Evolutionary conservation across 2,329 filamentous ascomycete genomes (phyloP).

Genomic region (Trichoderma atrobrunneum): DNA sequence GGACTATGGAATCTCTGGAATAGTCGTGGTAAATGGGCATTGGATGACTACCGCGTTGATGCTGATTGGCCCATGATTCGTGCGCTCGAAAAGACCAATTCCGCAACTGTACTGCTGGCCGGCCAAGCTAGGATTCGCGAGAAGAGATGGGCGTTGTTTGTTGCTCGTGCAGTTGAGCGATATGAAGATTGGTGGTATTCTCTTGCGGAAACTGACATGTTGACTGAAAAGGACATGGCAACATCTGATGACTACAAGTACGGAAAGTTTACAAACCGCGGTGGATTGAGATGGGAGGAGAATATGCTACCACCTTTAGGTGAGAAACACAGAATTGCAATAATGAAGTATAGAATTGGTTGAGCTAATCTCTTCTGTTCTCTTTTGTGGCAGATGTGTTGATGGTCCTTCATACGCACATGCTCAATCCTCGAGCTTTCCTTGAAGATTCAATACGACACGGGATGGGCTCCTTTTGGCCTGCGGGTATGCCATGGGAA

Average conservation of each 20-base stretch:
- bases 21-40: constrained; percentile 32
- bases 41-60: constrained; percentile 1
- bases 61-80: constrained; percentile 13
- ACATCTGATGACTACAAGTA: constrained; percentile 28
- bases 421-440: constrained; percentile 73
- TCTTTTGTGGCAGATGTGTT: constrained; percentile 56
- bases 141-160: constrained; percentile 71
- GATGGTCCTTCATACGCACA: constrained; percentile 77
- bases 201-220: constrained; percentile 27
- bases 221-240: constrained; percentile 39
- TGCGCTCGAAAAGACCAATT: constrained; percentile 25
- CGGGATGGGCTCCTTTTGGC: constrained; percentile 56
- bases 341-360: background rate
- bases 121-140: constrained; percentile 57
- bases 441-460: constrained; percentile 69
- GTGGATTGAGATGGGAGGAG: constrained; percentile 33
- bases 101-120: constrained; percentile 30
- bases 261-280: constrained; percentile 31
- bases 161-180: constrained; percentile 64
- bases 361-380: background rate
- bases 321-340: constrained; percentile 28
- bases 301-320: constrained; percentile 57
- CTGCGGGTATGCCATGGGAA: constrained; percentile 64
- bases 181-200: constrained; percentile 65
- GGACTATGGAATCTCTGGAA: constrained; percentile 65